phyloP scores from a whole-genome alignment of 169 alveolate species.

The Sarcocystis neurona region DNA sequence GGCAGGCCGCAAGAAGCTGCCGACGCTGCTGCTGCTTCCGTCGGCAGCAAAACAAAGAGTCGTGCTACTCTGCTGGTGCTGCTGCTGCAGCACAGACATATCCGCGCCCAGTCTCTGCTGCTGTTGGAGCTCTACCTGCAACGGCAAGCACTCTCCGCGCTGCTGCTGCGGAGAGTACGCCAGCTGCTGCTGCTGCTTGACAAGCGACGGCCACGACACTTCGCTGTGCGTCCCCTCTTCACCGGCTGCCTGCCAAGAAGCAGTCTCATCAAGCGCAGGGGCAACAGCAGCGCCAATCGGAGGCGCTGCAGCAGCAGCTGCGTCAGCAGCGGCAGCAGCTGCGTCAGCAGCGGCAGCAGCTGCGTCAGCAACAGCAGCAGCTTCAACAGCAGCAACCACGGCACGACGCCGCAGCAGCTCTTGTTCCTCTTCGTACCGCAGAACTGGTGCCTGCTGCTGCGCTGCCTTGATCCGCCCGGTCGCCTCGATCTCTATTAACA shows the following conservation, averaged over 20 bases:
- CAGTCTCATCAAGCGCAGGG: background rate
- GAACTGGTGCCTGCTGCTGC: constrained; percentile 43
- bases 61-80: too few relatives aligned
- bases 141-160: too few relatives aligned
- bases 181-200: too few relatives aligned
- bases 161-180: too few relatives aligned
- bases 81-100: too few relatives aligned
- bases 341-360: background rate
- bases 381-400: background rate
- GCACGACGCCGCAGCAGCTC: constrained; percentile 8
- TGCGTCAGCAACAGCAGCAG: background rate
- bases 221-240: background rate
- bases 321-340: constrained; percentile 28
- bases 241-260: background rate
- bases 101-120: too few relatives aligned
- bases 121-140: too few relatives aligned
- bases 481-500: constrained; percentile 16
- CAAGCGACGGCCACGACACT: too few relatives aligned
- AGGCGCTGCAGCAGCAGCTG: constrained; percentile 31
- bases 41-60: too few relatives aligned
- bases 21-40: too few relatives aligned
- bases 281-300: background rate
- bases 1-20: too few relatives aligned
- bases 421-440: constrained; percentile 32
- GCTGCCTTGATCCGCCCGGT: constrained; percentile 10